Conservation (phyloP, 805 yeast genomes). For the Spathaspora hagerdaliae region DNA sequence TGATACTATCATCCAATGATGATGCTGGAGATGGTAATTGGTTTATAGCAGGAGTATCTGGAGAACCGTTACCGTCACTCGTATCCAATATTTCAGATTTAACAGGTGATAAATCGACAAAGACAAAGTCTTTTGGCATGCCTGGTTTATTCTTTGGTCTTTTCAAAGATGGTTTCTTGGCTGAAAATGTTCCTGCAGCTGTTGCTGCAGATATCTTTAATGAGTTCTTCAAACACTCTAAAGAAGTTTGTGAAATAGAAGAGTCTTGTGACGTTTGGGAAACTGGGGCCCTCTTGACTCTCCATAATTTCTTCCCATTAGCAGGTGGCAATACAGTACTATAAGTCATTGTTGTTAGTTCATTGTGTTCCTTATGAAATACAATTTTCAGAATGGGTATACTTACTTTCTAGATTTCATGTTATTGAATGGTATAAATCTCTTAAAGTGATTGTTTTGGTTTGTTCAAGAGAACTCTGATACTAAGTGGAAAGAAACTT, state of each 20-base stretch:
- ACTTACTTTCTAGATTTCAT: constrained; percentile 11
- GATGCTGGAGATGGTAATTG: constrained; percentile 15
- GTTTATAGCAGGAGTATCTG: not conserved
- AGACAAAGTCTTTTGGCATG: constrained; percentile 42
- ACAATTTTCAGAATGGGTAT: not conserved
- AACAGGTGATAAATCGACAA: constrained; percentile 43
- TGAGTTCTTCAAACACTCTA: constrained; percentile 41
- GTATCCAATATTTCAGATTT: constrained; percentile 15
- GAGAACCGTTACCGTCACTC: not conserved
- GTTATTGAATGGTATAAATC: not conserved
- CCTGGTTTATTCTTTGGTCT: constrained; percentile 45
- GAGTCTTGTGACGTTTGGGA: constrained; percentile 6
- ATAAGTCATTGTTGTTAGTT: not conserved
- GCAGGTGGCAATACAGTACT: constrained; percentile 33
- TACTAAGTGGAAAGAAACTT: too few species aligned
- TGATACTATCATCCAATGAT: constrained; percentile 8
- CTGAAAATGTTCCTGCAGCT: constrained; percentile 31
- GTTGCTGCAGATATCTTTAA: constrained; percentile 36
- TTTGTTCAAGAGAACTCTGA: too few species aligned
- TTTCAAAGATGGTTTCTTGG: constrained; percentile 36
- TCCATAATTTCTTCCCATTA: constrained; percentile 43
- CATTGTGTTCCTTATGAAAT: not conserved
- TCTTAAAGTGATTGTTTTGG: too few species aligned
- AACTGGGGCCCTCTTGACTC: constrained; percentile 31
- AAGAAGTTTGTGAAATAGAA: constrained; percentile 17